Evolutionary conservation across 176 grass and related monocot species (phyloP).

Genomic region (Saccharum officinarum): DNA sequence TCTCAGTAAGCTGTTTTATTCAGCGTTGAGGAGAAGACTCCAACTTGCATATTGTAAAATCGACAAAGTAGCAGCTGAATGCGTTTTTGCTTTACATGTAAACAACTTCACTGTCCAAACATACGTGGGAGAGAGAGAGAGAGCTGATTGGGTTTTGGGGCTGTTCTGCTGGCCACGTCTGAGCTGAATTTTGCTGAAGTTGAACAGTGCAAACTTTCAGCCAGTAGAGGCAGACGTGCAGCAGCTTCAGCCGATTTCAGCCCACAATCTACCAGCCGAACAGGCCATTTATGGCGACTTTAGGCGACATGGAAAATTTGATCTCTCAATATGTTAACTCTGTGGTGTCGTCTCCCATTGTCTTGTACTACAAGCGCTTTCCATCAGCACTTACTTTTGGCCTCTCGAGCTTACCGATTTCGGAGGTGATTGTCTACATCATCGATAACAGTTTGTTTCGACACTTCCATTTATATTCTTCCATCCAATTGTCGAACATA

Average conservation of each 20-base stretch:
- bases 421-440: not conserved
- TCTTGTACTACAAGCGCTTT: not conserved
- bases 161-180: no score
- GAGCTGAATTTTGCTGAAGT: no score
- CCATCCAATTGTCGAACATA: not conserved
- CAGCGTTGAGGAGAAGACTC: not conserved
- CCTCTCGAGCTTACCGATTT: not conserved
- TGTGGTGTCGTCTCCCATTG: not conserved
- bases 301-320: no score
- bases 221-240: no score
- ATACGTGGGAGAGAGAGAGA: not conserved
- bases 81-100: not conserved
- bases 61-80: not conserved
- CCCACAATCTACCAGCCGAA: no score
- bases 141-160: not conserved
- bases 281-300: no score
- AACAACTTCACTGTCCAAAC: not conserved
- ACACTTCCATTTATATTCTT: not conserved
- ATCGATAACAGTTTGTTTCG: not conserved
- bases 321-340: not conserved
- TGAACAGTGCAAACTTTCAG: no score
- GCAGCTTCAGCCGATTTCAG: no score
- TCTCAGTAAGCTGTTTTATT: not conserved
- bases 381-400: not conserved
- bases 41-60: not conserved